These are phyloP conservation scores for Drechslera avenae DNA, from an alignment of 2,329 filamentous ascomycete species.

Conservation along the genomic window DNA sequence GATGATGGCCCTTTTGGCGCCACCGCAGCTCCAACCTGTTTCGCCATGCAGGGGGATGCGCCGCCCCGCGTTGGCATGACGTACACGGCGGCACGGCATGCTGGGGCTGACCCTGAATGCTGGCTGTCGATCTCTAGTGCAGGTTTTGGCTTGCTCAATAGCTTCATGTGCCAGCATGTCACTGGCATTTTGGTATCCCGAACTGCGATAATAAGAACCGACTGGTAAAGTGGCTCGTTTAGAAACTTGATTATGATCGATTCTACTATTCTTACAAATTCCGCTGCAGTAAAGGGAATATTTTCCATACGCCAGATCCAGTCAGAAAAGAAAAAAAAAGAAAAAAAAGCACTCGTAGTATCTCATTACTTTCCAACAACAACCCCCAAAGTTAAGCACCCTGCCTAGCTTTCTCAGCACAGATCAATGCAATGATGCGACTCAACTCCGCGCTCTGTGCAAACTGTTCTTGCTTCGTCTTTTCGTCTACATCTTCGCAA, in stretches of 20 bases:
- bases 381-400: slow-evolving; percentile 33
- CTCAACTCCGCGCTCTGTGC: slow-evolving; percentile 56
- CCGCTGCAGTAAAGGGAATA: background rate
- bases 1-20: slow-evolving; percentile 24
- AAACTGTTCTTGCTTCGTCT: slow-evolving; percentile 57
- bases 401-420: slow-evolving; percentile 59
- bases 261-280: slow-evolving; percentile 11
- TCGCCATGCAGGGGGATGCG: slow-evolving; percentile 20
- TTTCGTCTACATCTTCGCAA: slow-evolving; percentile 53
- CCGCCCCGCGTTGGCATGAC: slow-evolving; percentile 33
- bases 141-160: slow-evolving; percentile 3
- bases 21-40: slow-evolving; percentile 35
- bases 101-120: slow-evolving; percentile 6
- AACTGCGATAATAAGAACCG: background rate
- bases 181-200: background rate
- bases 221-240: background rate
- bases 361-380: background rate
- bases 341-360: background rate
- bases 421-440: slow-evolving; percentile 58
- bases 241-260: background rate
- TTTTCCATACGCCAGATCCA: background rate
- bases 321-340: background rate
- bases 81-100: slow-evolving; percentile 29
- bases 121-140: slow-evolving; percentile 8
- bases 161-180: background rate